Conservation (phyloP, 139 green algal genomes). For the Desmodesmus armatus region DNA sequence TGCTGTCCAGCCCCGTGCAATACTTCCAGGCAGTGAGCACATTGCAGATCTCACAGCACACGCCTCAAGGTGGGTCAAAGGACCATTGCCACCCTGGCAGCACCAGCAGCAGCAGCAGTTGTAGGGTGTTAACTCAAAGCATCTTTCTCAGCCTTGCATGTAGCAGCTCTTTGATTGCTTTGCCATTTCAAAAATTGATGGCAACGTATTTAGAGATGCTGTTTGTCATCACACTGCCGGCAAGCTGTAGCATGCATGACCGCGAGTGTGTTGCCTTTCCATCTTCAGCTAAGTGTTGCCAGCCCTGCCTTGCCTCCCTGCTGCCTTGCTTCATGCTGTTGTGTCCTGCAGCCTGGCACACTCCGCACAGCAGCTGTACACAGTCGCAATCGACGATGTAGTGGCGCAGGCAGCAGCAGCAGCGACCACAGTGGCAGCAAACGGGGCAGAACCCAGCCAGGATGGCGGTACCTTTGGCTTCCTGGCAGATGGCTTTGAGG, state of each 20-base stretch:
- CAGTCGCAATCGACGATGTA: constrained; percentile 53
- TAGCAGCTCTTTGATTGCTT: not conserved
- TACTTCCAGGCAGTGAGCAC: constrained; percentile 33
- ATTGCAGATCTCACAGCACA: not conserved
- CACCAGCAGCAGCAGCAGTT: constrained; percentile 20
- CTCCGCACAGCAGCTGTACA: constrained; percentile 36
- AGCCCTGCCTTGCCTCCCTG: not conserved
- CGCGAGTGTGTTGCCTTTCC: not conserved
- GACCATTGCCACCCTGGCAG: no score
- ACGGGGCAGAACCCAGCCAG: no score
- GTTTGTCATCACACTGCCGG: not conserved
- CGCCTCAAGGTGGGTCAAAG: constrained; percentile 31
- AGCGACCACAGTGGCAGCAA: no score
- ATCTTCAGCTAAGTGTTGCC: not conserved
- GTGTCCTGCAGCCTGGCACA: not conserved
- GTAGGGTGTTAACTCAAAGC: no score
- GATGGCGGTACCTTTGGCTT: constrained; percentile 70
- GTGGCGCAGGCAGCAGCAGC: constrained; percentile 18
- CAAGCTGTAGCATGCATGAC: not conserved
- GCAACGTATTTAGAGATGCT: no score
- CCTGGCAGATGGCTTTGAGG: constrained; percentile 81
- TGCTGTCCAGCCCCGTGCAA: not conserved
- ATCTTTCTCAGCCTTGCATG: not conserved
- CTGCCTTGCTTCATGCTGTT: not conserved
- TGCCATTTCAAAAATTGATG: no score